Evolutionary conservation across 306 rosid genomes (phyloP).

Genomic region (Quercus gilva): DNA sequence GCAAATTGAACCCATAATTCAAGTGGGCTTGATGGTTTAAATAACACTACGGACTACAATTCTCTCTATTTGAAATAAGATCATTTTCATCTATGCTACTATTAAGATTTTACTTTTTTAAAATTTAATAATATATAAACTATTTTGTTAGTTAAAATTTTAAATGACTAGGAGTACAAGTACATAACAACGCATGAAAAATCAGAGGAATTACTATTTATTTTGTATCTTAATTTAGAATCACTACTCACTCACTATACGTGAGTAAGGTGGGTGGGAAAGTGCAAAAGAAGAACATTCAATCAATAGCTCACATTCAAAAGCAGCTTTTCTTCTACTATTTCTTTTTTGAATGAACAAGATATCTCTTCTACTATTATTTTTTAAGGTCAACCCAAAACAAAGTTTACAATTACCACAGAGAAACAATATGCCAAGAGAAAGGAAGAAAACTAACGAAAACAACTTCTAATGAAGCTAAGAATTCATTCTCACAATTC

Average conservation of each 20-base stretch:
- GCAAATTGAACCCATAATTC: no score
- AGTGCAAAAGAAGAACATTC: conserved; percentile 5
- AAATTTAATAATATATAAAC: no score
- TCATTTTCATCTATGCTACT: no score
- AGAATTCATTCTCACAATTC: background rate
- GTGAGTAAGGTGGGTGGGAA: conserved; percentile 3
- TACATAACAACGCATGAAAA: background rate
- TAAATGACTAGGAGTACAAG: no score
- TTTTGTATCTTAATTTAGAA: background rate
- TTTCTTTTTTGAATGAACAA: background rate
- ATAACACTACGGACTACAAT: no score
- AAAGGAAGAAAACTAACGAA: background rate
- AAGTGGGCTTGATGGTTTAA: no score
- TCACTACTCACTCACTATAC: background rate
- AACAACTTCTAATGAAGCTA: background rate
- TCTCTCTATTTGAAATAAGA: no score
- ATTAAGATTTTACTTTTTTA: no score
- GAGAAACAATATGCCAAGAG: background rate
- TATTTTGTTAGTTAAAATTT: no score
- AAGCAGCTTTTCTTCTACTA: conserved; percentile 15
- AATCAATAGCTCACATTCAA: conserved; percentile 39
- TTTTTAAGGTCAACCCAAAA: conserved; percentile 4
- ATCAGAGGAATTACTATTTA: background rate
- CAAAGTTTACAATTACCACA: background rate
- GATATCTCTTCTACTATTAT: background rate